Conservation (phyloP, 2,329 filamentous ascomycete genomes). For the Xylariaceae sp. region DNA sequence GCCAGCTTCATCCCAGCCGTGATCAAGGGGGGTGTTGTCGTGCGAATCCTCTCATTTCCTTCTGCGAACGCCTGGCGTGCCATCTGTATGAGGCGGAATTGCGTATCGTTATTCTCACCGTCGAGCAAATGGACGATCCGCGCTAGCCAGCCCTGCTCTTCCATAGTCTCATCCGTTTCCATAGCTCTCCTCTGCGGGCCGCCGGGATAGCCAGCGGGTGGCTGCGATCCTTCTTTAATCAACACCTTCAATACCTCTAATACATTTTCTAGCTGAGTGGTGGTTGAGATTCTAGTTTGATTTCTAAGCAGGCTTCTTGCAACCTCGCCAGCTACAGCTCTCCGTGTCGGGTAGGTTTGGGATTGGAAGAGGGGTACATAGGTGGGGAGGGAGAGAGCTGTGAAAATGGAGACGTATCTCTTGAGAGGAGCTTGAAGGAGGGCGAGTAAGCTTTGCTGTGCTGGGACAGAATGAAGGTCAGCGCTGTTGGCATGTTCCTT, state of each 20-base stretch:
- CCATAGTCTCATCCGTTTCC: constrained; percentile 96
- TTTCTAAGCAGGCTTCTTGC: constrained; percentile 81
- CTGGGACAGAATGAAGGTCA: constrained; percentile 86
- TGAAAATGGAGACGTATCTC: constrained; percentile 91
- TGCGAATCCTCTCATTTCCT: constrained; percentile 93
- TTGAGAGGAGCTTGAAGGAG: constrained; percentile 90
- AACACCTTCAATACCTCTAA: constrained; percentile 87
- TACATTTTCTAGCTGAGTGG: constrained; percentile 82
- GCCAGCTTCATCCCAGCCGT: constrained; percentile 90
- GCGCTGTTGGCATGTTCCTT: constrained; percentile 89
- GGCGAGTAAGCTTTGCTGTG: constrained; percentile 86
- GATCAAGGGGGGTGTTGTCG: constrained; percentile 89
- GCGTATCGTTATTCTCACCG: constrained; percentile 84
- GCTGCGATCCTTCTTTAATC: constrained; percentile 88
- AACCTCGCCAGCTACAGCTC: constrained; percentile 89
- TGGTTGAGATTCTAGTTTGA: constrained; percentile 75
- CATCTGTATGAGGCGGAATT: constrained; percentile 90
- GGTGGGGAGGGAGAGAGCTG: constrained; percentile 88
- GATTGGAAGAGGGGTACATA: constrained; percentile 89
- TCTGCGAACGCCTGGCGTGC: constrained; percentile 84
- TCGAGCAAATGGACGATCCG: constrained; percentile 87
- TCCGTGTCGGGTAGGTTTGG: constrained; percentile 88
- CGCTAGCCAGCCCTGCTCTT: constrained; percentile 97
- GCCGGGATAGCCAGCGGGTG: constrained; percentile 81
- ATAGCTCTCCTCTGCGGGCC: constrained; percentile 72